Conservation (phyloP, 1,139 yeast species). For the Debaryomyces singareniensis region DNA sequence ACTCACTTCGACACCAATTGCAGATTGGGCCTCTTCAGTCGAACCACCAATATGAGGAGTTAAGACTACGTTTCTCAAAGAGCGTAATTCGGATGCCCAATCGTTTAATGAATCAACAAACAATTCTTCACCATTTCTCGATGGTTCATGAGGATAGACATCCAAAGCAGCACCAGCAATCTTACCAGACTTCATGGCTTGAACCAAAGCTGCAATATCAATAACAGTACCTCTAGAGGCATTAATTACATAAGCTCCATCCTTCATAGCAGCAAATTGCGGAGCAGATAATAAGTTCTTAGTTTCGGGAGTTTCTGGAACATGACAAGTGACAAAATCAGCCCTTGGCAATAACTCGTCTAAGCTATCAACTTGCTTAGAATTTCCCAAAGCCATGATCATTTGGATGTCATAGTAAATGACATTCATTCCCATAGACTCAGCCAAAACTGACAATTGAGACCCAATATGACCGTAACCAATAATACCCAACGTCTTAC, state of each 20-base stretch:
- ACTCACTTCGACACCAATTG: constrained; percentile 94
- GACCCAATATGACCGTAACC: constrained; percentile 99
- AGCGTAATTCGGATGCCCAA: constrained; percentile 80
- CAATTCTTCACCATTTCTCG: constrained; percentile 84
- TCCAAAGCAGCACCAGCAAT: constrained; percentile 97
- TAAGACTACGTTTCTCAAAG: constrained; percentile 81
- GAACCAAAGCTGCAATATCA: constrained; percentile 88
- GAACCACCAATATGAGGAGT: constrained; percentile 99
- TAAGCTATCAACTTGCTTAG: constrained; percentile 83
- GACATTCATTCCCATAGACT: constrained; percentile 97
- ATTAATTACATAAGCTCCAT: constrained; percentile 89
- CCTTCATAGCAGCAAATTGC: constrained; percentile 94
- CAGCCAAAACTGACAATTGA: constrained; percentile 94
- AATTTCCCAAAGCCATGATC: constrained; percentile 96
- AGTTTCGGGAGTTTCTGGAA: constrained; percentile 92
- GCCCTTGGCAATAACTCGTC: constrained; percentile 75
- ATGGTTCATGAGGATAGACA: constrained; percentile 96
- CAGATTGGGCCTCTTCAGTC: constrained; percentile 97
- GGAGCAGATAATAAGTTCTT: constrained; percentile 83
- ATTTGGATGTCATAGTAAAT: constrained; percentile 85
- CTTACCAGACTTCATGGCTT: constrained; percentile 88
- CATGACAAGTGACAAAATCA: constrained; percentile 90
- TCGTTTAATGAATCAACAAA: constrained; percentile 67
- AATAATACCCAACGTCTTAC: constrained; percentile 92
- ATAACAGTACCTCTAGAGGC: constrained; percentile 98